Conservation (phyloP, 768 basidiomycete genomes). For the Clathrus columnatus region DNA sequence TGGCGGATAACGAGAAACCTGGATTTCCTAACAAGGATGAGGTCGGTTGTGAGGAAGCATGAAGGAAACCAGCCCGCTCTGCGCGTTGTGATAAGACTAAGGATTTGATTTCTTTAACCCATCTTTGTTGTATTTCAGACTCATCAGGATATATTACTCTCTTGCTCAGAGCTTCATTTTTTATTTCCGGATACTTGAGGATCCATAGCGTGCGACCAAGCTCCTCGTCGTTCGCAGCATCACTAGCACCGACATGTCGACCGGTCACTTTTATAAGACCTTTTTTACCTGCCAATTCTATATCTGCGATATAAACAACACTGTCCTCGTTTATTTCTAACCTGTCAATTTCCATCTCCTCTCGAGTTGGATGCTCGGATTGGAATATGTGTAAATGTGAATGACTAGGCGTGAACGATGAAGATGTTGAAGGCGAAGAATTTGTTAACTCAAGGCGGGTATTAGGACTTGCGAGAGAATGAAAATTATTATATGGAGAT, state of each 20-base stretch:
- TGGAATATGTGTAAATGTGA: conserved; percentile 73
- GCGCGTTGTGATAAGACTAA: conserved; percentile 52
- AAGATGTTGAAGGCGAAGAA: neutral
- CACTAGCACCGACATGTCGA: conserved; percentile 28
- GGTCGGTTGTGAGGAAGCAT: neutral
- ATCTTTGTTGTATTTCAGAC: conserved; percentile 52
- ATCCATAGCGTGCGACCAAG: conserved; percentile 57
- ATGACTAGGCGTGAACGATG: neutral
- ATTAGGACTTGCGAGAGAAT: conserved; percentile 62
- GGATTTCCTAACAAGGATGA: neutral
- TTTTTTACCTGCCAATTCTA: conserved; percentile 34
- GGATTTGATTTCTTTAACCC: conserved; percentile 69
- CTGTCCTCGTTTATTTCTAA: conserved; percentile 70
- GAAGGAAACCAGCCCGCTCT: conserved; percentile 3
- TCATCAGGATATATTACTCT: conserved; percentile 28
- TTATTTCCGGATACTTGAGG: conserved; percentile 41
- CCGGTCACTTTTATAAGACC: conserved; percentile 64
- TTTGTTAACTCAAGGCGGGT: conserved; percentile 40
- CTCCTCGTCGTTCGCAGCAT: conserved; percentile 39
- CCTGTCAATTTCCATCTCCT: conserved; percentile 51
- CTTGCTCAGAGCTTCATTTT: neutral
- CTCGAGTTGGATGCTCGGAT: conserved; percentile 45
- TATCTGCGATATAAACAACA: conserved; percentile 65
- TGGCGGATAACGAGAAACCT: neutral
- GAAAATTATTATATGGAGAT: conserved; percentile 38